These are phyloP conservation scores for Lecanicillium sp. DNA, from an alignment of 2,329 filamentous ascomycete genomes.

Conservation along the genomic window DNA sequence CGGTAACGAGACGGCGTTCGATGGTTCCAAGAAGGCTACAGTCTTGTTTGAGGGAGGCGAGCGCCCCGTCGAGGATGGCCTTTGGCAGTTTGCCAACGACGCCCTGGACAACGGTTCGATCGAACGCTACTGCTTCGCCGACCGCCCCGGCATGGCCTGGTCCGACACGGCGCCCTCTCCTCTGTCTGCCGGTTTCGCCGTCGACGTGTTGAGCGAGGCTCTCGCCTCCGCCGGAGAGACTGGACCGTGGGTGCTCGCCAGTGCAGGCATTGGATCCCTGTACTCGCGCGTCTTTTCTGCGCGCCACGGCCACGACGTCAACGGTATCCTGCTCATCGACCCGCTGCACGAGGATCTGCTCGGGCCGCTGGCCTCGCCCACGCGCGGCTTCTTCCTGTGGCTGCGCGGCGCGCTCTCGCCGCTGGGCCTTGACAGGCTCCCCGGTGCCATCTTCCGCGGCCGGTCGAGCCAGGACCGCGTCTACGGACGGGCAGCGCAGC, in stretches of 20 bases:
- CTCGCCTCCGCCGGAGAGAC: conserved; percentile 72
- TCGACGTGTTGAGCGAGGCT: conserved; percentile 81
- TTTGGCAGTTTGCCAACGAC: conserved; percentile 74
- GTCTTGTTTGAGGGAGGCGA: conserved; percentile 83
- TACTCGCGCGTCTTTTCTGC: conserved; percentile 89
- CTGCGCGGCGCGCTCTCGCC: conserved; percentile 78
- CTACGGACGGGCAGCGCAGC: conserved; percentile 72
- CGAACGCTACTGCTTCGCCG: conserved; percentile 86
- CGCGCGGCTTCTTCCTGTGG: conserved; percentile 81
- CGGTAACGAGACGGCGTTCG: conserved; percentile 58
- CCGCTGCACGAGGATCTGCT: conserved; percentile 85
- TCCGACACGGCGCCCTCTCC: conserved; percentile 89
- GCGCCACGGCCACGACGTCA: conserved; percentile 67
- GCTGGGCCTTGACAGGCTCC: conserved; percentile 73
- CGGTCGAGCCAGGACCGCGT: conserved; percentile 77
- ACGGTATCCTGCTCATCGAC: conserved; percentile 79
- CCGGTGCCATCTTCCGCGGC: conserved; percentile 75
- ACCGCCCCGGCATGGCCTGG: conserved; percentile 84
- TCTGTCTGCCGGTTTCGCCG: conserved; percentile 87
- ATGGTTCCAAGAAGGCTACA: conserved; percentile 59
- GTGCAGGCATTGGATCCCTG: conserved; percentile 79
- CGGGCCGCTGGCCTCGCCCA: conserved; percentile 56
- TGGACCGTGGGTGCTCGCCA: conserved; percentile 84
- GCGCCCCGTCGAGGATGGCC: conserved; percentile 66
- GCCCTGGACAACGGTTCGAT: conserved; percentile 77